Percentiles rank a stretch among this genome's conserved stretches.
phyloP scores from a whole-genome alignment of 1,284 basidiomycete species.

The Pseudomicrostroma phylloplanum region DNA sequence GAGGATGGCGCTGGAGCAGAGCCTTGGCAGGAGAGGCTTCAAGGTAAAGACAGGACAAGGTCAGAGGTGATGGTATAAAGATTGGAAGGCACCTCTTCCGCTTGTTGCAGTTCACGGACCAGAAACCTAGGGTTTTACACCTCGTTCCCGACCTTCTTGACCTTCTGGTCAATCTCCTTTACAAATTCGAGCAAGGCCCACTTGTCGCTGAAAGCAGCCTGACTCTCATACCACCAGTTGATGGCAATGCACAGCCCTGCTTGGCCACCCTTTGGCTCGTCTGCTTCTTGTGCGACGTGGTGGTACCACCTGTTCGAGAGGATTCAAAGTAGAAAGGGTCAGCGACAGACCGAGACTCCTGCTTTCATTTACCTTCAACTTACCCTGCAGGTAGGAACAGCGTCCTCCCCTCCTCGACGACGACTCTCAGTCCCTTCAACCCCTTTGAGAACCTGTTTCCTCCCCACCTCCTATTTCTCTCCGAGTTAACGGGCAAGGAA shows the following conservation, averaged over 20 bases:
- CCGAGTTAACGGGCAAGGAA: constrained; percentile 17
- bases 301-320: constrained; percentile 28
- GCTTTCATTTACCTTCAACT: not conserved
- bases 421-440: constrained; percentile 30
- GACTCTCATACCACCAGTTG: constrained; percentile 44
- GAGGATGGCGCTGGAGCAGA: constrained; percentile 6
- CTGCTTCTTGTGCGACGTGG: constrained; percentile 36
- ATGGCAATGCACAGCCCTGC: constrained; percentile 34
- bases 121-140: not conserved
- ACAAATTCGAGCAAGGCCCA: constrained; percentile 7
- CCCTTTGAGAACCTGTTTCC: constrained; percentile 21
- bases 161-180: not conserved
- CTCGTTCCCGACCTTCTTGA: not conserved
- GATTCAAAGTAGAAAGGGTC: not conserved
- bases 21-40: constrained; percentile 1
- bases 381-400: constrained; percentile 40
- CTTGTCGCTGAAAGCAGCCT: constrained; percentile 1
- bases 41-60: not conserved
- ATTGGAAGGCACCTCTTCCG: no score
- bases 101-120: no score
- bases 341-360: not conserved
- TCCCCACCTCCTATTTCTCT: constrained; percentile 21
- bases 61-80: no score
- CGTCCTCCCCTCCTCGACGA: constrained; percentile 33
- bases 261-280: constrained; percentile 13